Evolutionary conservation across 805 yeast species (phyloP), one percentile per base, ranked within the genome.

Genomic region (Lipomyces yamanashiensis): DNA sequence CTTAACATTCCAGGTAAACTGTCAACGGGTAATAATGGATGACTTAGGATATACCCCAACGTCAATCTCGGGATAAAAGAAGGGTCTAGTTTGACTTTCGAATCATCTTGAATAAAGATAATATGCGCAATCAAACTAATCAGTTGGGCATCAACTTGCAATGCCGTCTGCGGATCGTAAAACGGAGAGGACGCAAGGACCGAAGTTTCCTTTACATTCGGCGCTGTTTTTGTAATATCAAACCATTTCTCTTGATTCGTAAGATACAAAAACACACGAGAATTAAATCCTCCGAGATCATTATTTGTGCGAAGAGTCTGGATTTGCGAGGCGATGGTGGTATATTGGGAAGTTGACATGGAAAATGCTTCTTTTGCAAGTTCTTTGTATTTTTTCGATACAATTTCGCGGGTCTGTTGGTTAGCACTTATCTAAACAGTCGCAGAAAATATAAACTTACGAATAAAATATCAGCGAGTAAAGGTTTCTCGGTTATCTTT

Each of bases 21-120:
- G 19, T 80, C 77, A 15, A 79, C 75, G 9, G 98, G 97, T 76
- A 88, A 92, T 19, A 90, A 77, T 17, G 97, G 97, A 77, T 93
- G 96, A 1, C 97, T 89, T 66, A 93, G 79, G 40, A 92, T 79
- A 72, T 90, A 92, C 0, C 88, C 83, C 54, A 90, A 75, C 1
- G 91, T 80, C 54, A 76, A 76, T 70, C 87, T 86, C 57, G 95
- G 82, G 66, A 73, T 69, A 54, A 56, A 57, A 9, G 64, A 36
- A 73, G 7, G 21, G 13, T 40, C 33, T 7, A 69, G 75, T 39
- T 72, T 66, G 47, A 68, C 74, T 55, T 45, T 47, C 70, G 45
- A 57, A 19, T 39, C 41, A 21, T 47, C 67, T 34, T 41, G n/a
- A 10, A 54, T 71, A 23, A 78, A 68, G 15, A 78, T 67, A 33